These are phyloP conservation scores for Stereum hirsutum DNA, from an alignment of 1,284 basidiomycete genomes.

Conservation along the genomic window DNA sequence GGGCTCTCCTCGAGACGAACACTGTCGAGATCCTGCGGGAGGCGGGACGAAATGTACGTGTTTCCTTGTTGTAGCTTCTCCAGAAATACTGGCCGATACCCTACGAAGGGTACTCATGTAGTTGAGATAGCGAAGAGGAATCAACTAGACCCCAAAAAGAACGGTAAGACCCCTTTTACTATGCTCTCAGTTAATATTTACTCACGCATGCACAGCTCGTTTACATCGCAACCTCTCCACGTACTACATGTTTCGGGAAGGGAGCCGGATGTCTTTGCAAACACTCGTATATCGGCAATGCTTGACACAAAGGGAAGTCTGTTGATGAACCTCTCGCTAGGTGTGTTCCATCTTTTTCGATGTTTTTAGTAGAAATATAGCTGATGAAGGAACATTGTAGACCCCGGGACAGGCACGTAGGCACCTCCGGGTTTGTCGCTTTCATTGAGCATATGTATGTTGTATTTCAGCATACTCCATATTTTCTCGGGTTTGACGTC, in stretches of 20 bases:
- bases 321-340: background rate
- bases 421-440: background rate
- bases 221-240: background rate
- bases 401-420: background rate
- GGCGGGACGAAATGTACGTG: background rate
- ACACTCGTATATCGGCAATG: background rate
- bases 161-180: background rate
- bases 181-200: background rate
- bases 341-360: background rate
- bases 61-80: background rate
- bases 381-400: no score
- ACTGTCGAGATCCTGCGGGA: background rate
- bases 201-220: background rate
- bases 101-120: background rate
- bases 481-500: no score
- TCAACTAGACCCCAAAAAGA: background rate
- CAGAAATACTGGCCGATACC: background rate
- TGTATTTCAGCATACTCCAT: no score
- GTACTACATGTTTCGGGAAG: background rate
- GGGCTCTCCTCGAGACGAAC: background rate
- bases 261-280: background rate
- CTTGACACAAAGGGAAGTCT: background rate
- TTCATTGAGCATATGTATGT: background rate
- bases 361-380: no score
- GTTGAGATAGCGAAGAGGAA: background rate